Evolutionary conservation across 73 alveolate genomes (phyloP).

Genomic region (Halteria grandinella): DNA sequence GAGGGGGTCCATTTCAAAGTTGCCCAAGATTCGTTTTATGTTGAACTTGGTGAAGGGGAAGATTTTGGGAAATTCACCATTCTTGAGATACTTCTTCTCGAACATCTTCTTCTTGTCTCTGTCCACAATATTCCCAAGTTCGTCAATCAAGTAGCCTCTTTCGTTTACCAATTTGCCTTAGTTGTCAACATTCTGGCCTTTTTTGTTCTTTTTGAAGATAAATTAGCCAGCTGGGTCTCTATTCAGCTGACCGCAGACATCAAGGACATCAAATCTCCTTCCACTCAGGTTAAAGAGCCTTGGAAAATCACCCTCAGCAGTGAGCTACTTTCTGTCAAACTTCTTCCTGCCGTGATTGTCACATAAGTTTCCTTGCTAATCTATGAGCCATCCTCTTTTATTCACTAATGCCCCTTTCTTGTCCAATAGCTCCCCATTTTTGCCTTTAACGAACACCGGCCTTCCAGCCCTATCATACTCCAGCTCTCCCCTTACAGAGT

Average conservation of each 20-base stretch:
- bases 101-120: conserved; percentile 39
- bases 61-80: conserved; percentile 35
- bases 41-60: conserved; percentile 59
- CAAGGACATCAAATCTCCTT: conserved; percentile 39
- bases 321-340: not conserved
- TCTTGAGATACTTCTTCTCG: conserved; percentile 11
- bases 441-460: not conserved
- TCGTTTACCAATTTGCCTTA: conserved; percentile 41
- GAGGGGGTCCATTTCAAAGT: conserved; percentile 47
- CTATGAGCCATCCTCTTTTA: conserved; percentile 15
- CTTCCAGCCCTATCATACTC: conserved; percentile 25
- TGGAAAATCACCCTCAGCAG: not conserved
- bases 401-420: conserved; percentile 15
- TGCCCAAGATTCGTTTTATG: conserved; percentile 10
- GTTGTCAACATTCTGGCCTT: conserved; percentile 50
- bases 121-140: conserved; percentile 51
- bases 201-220: conserved; percentile 5
- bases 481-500: conserved; percentile 21
- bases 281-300: conserved; percentile 46
- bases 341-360: conserved; percentile 41
- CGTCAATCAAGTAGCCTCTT: conserved; percentile 61
- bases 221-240: conserved; percentile 29
- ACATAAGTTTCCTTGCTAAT: conserved; percentile 21
- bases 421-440: conserved; percentile 43
- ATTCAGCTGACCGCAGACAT: conserved; percentile 50